A percentile compares a stretch with the other conserved stretches of the same genome.
Evolutionary conservation across 805 yeast genomes (phyloP).

Genomic region (Vanderwaltozyma tropicalis): DNA sequence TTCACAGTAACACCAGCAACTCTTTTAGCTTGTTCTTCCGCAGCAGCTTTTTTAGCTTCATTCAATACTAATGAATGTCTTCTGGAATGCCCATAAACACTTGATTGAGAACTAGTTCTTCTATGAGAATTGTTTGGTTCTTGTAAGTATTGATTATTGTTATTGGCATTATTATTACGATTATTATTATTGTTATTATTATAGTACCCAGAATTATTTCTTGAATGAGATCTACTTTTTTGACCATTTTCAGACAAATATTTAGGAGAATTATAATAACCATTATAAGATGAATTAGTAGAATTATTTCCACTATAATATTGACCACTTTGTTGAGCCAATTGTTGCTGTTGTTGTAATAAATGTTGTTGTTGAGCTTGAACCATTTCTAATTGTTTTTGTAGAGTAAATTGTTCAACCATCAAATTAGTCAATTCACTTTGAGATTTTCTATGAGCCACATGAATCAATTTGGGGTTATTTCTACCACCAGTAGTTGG

Average conservation of each 20-base stretch:
- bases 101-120: constrained; percentile 38
- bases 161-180: constrained; percentile 2
- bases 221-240: constrained; percentile 25
- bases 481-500: constrained; percentile 22
- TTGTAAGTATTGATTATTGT: not conserved
- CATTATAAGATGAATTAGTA: constrained; percentile 21
- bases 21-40: constrained; percentile 73
- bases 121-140: constrained; percentile 30
- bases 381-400: constrained; percentile 83
- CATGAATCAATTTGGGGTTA: constrained; percentile 59
- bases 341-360: constrained; percentile 30
- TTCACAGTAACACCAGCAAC: constrained; percentile 16
- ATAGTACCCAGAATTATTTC: constrained; percentile 28
- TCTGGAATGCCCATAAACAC: constrained; percentile 65
- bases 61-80: constrained; percentile 86
- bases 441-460: constrained; percentile 97
- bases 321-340: constrained; percentile 50
- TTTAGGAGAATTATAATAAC: no score
- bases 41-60: constrained; percentile 96
- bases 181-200: constrained; percentile 10
- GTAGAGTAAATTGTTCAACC: constrained; percentile 81
- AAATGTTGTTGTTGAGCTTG: constrained; percentile 90
- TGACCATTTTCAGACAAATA: no score
- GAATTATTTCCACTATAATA: constrained; percentile 27
- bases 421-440: constrained; percentile 85